Base-by-base conservation (phyloP, 805 yeast genomes). In the Lachancea quebecensis region DNA sequence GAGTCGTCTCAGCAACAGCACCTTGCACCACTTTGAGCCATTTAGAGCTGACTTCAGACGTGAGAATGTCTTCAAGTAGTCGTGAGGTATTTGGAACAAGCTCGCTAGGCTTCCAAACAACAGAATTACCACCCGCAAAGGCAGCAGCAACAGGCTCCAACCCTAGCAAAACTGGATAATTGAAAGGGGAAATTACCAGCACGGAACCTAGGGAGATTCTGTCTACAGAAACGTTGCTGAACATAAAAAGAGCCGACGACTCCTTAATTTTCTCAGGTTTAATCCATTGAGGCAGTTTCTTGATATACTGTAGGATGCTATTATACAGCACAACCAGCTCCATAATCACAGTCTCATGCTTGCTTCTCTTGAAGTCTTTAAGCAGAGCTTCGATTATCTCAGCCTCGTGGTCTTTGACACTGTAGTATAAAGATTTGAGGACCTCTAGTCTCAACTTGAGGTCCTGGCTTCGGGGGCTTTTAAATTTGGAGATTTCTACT, bases 41-140 rank as follows among this genome's bases (percentile, higher is more conserved):
- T n/a, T 74, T 75, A 73, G 73, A 58, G 75, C 85, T 48, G 81
- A 70, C 11, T 4, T 79, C 74, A 3, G 69, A 58, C 29, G 67
- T 60, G 12, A 90, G 64, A 5, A 87, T 56, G 14, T 70, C 68
- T n/a, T 82, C 71, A 32, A 90, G 57, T n/a, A 74, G 70, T 16
- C 58, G 55, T 2, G 88, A 69, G 39, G 82, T 75, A 50, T 74
- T 65, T 0, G 93, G 91, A 2, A 82, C 77, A 45, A 73, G 59
- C 62, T 91, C 97, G 48, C 83, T 74, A 14, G 86, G 89, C 61
- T 88, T 88, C 54, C 82, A 67, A 16, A 85, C 78, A 25, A 85
- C 91, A 12, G 81, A 71, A 62, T 90, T 89, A 10, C 97, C 97
- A 16, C 82, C 85, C 1, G 95, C 87, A 51, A 91, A 67, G 2